These are phyloP conservation scores for Cryoendolithus antarcticus DNA, from an alignment of 2,329 filamentous ascomycete species.

Conservation along the genomic window DNA sequence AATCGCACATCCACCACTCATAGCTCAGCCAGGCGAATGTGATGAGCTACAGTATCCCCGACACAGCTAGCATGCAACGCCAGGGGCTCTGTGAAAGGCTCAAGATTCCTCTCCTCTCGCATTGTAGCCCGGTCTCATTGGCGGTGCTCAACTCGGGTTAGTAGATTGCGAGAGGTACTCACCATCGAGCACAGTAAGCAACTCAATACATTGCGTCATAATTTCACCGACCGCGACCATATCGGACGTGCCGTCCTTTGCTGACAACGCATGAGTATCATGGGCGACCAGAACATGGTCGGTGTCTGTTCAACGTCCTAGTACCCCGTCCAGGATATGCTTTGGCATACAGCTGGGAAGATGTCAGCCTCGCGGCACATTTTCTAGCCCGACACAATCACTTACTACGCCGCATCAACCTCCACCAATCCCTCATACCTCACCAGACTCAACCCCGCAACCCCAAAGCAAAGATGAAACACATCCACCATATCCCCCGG, in stretches of 20 bases:
- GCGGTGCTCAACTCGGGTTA: slow-evolving; percentile 43
- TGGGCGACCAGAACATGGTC: not conserved
- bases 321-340: slow-evolving; percentile 48
- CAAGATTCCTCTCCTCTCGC: slow-evolving; percentile 48
- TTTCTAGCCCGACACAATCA: slow-evolving; percentile 3
- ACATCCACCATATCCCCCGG: slow-evolving; percentile 95
- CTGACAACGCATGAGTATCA: too few relatives aligned
- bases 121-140: slow-evolving; percentile 56
- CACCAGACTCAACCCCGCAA: slow-evolving; percentile 77
- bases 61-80: slow-evolving; percentile 10
- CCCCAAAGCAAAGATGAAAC: slow-evolving; percentile 83
- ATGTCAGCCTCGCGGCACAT: slow-evolving; percentile 2
- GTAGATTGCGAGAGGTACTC: slow-evolving; percentile 54
- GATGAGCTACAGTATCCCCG: slow-evolving; percentile 14
- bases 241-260: too few relatives aligned
- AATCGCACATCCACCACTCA: not conserved
- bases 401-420: slow-evolving; percentile 78
- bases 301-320: slow-evolving; percentile 27
- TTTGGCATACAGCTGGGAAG: slow-evolving; percentile 41
- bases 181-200: not conserved
- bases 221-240: too few relatives aligned
- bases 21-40: slow-evolving; percentile 7
- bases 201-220: not conserved
- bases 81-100: slow-evolving; percentile 16
- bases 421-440: slow-evolving; percentile 63